Conservation (phyloP, 1,284 basidiomycete species). For the Sphagnurus paluster region DNA sequence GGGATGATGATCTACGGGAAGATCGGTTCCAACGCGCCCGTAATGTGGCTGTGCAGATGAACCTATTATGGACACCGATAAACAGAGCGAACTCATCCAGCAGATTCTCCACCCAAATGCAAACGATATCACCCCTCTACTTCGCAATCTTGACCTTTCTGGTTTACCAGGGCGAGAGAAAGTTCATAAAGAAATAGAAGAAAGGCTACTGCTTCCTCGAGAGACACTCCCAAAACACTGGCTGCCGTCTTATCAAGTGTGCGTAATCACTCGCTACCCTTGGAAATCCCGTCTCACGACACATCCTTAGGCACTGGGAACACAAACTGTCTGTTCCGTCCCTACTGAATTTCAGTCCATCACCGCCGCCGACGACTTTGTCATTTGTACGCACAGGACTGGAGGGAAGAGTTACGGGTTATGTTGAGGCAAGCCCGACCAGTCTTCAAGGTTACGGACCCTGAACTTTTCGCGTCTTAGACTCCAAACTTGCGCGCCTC, state of each 20-base stretch:
- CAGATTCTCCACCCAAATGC: constrained; percentile 46
- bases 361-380: constrained; percentile 77
- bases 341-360: constrained; percentile 62
- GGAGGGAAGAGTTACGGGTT: constrained; percentile 78
- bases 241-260: constrained; percentile 79
- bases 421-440: constrained; percentile 59
- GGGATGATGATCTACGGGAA: constrained; percentile 9
- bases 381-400: constrained; percentile 79
- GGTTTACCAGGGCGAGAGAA: constrained; percentile 56
- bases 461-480: constrained; percentile 31
- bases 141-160: constrained; percentile 56
- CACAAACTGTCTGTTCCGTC: constrained; percentile 59
- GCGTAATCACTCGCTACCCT: constrained; percentile 27
- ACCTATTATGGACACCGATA: constrained; percentile 28
- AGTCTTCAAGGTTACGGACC: not conserved
- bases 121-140: constrained; percentile 41
- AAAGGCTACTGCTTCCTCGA: constrained; percentile 66
- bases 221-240: constrained; percentile 64
- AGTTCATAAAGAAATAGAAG: constrained; percentile 66
- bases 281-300: constrained; percentile 22
- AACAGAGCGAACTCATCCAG: constrained; percentile 40
- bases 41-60: constrained; percentile 19
- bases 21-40: constrained; percentile 6
- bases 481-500: constrained; percentile 48
- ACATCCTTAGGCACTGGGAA: constrained; percentile 65